Evolutionary conservation across 768 basidiomycete species (phyloP), one percentile per base, ranked within the genome.

Genomic region (Russula compacta): DNA sequence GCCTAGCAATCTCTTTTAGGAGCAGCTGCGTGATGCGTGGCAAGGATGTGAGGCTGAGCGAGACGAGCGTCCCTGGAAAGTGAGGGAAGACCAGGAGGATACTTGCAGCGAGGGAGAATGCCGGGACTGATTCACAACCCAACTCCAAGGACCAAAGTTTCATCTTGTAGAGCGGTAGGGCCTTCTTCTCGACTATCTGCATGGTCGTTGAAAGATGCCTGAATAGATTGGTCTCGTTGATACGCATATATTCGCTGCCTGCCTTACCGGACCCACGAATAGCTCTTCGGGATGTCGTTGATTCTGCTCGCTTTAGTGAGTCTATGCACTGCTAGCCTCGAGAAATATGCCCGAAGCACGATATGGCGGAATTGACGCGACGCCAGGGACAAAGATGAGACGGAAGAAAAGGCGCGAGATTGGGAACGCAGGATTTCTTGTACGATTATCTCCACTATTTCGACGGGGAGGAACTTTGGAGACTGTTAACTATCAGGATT

Each of bases 1-100:
- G 70, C 15, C 63, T 65, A 1, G 82, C 75, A 39, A 88, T 73
- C n/a, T 74, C 61, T 6, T 65, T 63, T 32, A 89, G 74, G 47
- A 87, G 67, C 12, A 71, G 66, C 19, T 70, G 60, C 63, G 84
- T 83, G 42, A 89, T 80, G 32, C 77, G 78, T 62, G 85, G 82
- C n/a, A 89, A 70, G 24, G 71, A 73, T 2, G 78, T 79, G 39
- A 89, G 72, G 8, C 72, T 76, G 9, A 89, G 72, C 6, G 73
- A 74, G 17, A 75, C 78, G 48, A 89, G 67, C 47, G 72, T 74
- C 1, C 64, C 60, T 43, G 73, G 69, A 17, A 75, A 56, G 51
- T 73, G 29, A 60, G 58, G 46, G 55, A 60, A 39, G 56, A 61
- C 32, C 63, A 67, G 11, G 58, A 65, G 29, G 58, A 60, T 39